Percentiles rank a stretch among this genome's conserved stretches.
Evolutionary conservation across 495 filamentous ascomycete species (phyloP).

Genomic region (Cetradonia linearis): DNA sequence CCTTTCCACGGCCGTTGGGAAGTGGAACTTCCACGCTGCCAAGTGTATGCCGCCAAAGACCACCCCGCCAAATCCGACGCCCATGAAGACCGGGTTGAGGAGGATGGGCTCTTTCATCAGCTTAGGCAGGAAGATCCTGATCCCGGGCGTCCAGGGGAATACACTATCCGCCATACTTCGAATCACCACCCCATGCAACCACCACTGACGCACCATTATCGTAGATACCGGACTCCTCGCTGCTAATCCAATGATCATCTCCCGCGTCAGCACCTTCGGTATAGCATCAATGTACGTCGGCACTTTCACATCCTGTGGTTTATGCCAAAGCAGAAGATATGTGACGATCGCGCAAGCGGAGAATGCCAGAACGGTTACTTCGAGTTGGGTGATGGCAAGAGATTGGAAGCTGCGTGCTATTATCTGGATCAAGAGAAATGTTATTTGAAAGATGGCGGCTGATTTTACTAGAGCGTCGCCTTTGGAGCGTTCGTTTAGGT

Average conservation of each 20-base stretch:
- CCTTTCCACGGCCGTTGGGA: constrained; percentile 14
- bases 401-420: constrained; percentile 17
- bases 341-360: constrained; percentile 17
- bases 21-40: constrained; percentile 20
- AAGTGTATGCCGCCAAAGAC: constrained; percentile 20
- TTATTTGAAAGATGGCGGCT: constrained; percentile 26
- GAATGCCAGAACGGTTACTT: constrained; percentile 24
- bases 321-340: constrained; percentile 16
- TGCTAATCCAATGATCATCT: constrained; percentile 12
- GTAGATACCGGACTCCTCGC: constrained; percentile 7
- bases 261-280: neutral
- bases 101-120: neutral
- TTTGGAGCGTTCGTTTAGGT: constrained; percentile 17
- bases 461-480: constrained; percentile 27
- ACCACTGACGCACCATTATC: constrained; percentile 11
- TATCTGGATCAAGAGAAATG: constrained; percentile 26
- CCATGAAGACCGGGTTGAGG: constrained; percentile 13
- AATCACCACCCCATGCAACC: constrained; percentile 16
- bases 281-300: constrained; percentile 14
- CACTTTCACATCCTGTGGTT: constrained; percentile 18
- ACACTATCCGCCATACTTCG: constrained; percentile 11
- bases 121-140: neutral
- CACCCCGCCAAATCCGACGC: constrained; percentile 6
- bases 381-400: constrained; percentile 11
- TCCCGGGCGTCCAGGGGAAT: constrained; percentile 14